phyloP scores from a whole-genome alignment of 2,329 filamentous ascomycete species.

The Colletotrichum noveboracense region DNA sequence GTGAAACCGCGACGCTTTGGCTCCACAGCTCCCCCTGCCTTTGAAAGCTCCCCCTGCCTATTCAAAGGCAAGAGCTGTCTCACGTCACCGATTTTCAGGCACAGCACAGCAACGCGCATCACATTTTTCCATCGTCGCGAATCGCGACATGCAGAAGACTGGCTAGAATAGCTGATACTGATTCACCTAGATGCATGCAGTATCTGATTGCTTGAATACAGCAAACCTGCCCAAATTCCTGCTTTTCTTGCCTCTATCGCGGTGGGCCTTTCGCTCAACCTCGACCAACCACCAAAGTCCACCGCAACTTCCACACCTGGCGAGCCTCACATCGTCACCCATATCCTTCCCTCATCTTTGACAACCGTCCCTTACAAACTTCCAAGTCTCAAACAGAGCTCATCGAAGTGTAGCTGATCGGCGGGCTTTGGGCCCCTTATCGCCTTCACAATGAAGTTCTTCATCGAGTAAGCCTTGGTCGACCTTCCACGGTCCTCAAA shows the following conservation, averaged over 20 bases:
- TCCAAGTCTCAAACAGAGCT: background rate
- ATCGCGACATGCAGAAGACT: background rate
- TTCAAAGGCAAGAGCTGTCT: background rate
- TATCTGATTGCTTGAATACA: background rate
- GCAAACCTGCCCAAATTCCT: background rate
- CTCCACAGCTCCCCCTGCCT: background rate
- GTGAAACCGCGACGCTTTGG: background rate
- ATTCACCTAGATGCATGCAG: background rate
- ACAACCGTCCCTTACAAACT: background rate
- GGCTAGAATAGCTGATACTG: background rate
- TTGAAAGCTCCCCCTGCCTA: background rate
- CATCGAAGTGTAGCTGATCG: background rate
- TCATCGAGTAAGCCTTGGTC: constrained; percentile 21
- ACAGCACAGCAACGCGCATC: background rate
- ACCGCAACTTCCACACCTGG: background rate
- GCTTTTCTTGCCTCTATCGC: background rate
- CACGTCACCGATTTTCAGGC: constrained; percentile 4
- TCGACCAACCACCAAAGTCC: background rate
- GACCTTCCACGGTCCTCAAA: background rate
- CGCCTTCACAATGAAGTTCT: constrained; percentile 18
- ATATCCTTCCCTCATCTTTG: background rate
- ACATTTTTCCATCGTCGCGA: background rate
- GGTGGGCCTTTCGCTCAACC: background rate
- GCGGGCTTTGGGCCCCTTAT: background rate
- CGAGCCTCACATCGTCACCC: background rate